A percentile compares a stretch with the other conserved stretches of the same genome.
Conservation (phyloP, 2,329 filamentous ascomycete genomes). For the Xylariomycetidae sp. region DNA sequence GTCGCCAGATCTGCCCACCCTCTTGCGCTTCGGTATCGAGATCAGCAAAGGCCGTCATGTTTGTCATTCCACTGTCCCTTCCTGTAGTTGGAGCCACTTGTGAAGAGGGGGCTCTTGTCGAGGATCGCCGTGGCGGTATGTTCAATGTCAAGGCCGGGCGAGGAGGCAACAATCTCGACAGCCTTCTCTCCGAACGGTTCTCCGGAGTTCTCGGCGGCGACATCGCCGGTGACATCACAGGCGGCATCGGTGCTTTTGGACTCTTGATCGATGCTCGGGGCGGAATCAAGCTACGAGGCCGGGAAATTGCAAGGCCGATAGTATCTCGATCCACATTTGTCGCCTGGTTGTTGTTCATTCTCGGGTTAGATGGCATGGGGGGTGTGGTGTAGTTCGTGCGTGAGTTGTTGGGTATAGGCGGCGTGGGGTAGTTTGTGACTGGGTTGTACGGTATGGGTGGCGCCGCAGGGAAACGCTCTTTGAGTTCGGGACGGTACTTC, state of each 20-base stretch:
- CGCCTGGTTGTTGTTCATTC: constrained; percentile 6
- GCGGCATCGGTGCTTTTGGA: constrained; percentile 1
- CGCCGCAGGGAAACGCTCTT: constrained; percentile 10
- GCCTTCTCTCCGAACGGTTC: constrained; percentile 23
- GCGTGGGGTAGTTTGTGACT: constrained; percentile 18
- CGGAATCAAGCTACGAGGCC: constrained; percentile 20
- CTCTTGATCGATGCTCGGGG: constrained; percentile 3
- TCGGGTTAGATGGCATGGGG: constrained; percentile 18
- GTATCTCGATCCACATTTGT: constrained; percentile 22
- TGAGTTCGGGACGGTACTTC: constrained; percentile 20
- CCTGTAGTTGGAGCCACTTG: constrained; percentile 40
- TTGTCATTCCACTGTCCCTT: constrained; percentile 38
- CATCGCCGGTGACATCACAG: constrained; percentile 9
- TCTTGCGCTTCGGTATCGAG: constrained; percentile 27
- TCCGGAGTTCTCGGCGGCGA: constrained; percentile 8
- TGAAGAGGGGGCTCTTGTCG: constrained; percentile 29
- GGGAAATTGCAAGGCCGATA: constrained; percentile 41
- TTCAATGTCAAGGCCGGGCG: constrained; percentile 38
- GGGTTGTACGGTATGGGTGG: constrained; percentile 11
- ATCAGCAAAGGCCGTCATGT: constrained; percentile 26
- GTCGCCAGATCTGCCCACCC: constrained; percentile 43
- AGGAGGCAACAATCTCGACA: constrained; percentile 39
- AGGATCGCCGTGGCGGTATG: too few relatives aligned
- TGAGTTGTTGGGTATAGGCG: constrained; percentile 17
- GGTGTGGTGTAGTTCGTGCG: constrained; percentile 19